Percentiles rank a stretch among this genome's conserved stretches.
These are phyloP conservation scores for Pogostemon cablin DNA, from an alignment of 257 asterid genomes.

Conservation along the genomic window DNA sequence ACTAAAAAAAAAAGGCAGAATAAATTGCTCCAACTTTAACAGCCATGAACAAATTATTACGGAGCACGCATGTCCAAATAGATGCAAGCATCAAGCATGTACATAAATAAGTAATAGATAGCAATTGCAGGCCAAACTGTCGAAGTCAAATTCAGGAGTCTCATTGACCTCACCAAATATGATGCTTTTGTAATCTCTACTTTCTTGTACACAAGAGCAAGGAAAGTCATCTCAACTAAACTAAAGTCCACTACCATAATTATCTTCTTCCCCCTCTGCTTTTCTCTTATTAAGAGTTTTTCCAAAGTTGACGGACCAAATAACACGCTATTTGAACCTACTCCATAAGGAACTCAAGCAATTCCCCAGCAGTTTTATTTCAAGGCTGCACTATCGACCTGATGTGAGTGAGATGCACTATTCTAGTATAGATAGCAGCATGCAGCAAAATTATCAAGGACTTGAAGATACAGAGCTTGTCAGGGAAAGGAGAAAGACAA, in stretches of 20 bases:
- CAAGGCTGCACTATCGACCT: conserved; percentile 1
- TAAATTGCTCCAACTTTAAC: neutral
- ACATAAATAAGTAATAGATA: neutral
- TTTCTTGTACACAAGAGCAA: neutral
- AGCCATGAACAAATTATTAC: neutral
- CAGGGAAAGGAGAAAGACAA: neutral
- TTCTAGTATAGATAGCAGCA: neutral
- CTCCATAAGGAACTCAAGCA: neutral
- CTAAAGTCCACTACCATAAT: neutral
- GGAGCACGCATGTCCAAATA: neutral
- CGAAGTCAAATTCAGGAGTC: neutral
- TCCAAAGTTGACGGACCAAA: neutral
- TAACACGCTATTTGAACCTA: neutral
- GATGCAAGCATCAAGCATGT: neutral
- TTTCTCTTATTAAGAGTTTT: neutral
- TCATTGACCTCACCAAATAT: too few relatives aligned
- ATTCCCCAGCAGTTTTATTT: neutral
- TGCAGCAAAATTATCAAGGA: neutral
- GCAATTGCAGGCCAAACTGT: neutral
- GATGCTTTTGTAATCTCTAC: too few relatives aligned
- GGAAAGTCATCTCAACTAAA: neutral
- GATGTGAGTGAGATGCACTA: too few relatives aligned
- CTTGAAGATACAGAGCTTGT: neutral
- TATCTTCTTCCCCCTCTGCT: neutral
- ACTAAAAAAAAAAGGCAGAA: neutral